These are phyloP conservation scores for Alternaria brassicicola DNA, from an alignment of 2,329 filamentous ascomycete genomes.

Conservation along the genomic window DNA sequence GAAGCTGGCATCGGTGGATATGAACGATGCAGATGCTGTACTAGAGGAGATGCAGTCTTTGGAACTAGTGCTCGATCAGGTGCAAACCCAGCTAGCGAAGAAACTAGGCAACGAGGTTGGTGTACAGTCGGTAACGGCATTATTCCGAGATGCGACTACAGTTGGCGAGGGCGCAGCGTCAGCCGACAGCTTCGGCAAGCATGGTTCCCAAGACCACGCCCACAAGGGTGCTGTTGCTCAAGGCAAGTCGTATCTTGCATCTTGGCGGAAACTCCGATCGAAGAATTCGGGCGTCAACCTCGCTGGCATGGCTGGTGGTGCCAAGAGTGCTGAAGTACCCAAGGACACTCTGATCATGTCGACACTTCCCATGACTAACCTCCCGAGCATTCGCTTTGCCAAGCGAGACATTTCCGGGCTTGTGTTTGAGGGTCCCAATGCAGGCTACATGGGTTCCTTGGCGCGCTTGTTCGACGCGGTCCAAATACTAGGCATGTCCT, in stretches of 20 bases:
- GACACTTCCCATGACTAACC: slow-evolving; percentile 67
- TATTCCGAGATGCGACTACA: slow-evolving; percentile 73
- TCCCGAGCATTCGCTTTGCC: slow-evolving; percentile 74
- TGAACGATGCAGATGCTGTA: slow-evolving; percentile 86
- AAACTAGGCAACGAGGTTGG: slow-evolving; percentile 95
- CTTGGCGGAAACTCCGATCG: slow-evolving; percentile 86
- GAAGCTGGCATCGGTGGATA: slow-evolving; percentile 83
- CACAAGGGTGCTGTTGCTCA: slow-evolving; percentile 45
- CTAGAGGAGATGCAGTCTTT: slow-evolving; percentile 92
- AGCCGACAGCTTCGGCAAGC: slow-evolving; percentile 32
- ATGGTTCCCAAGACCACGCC: slow-evolving; percentile 41
- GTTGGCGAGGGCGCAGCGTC: slow-evolving; percentile 39
- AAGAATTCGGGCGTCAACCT: slow-evolving; percentile 76
- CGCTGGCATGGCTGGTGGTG: slow-evolving; percentile 53
- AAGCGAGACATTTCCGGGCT: slow-evolving; percentile 73
- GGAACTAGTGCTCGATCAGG: slow-evolving; percentile 84
- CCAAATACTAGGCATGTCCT: slow-evolving; percentile 81
- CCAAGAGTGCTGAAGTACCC: slow-evolving; percentile 40
- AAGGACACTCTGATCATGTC: slow-evolving; percentile 65
- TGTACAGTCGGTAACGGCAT: slow-evolving; percentile 70
- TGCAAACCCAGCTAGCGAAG: slow-evolving; percentile 75
- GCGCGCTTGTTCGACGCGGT: slow-evolving; percentile 91
- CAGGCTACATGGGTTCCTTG: slow-evolving; percentile 88
- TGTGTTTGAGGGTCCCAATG: slow-evolving; percentile 81
- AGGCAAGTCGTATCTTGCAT: slow-evolving; percentile 77